Percentiles rank a stretch among this genome's conserved stretches.
phyloP scores from a whole-genome alignment of 2,329 filamentous ascomycete genomes.

The Fusarium multiceps region DNA sequence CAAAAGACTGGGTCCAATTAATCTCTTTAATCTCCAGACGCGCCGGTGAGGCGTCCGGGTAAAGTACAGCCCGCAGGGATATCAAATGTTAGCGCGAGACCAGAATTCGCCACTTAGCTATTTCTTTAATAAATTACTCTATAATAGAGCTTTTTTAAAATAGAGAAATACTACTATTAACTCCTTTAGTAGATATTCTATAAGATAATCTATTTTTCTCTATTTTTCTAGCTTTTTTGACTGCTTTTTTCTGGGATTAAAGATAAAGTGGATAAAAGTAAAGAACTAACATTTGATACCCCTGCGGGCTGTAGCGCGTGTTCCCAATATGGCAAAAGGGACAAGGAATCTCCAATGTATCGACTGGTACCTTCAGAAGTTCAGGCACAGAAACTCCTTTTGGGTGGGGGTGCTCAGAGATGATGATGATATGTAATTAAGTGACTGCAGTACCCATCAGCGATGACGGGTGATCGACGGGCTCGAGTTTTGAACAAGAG shows the following conservation, averaged over 20 bases:
- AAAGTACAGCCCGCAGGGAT: background rate
- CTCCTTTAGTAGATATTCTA: no score
- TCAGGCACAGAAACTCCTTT: conserved; percentile 1
- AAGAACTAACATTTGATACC: no score
- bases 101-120: no score
- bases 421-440: background rate
- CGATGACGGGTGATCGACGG: background rate
- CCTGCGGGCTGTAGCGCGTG: conserved; percentile 11
- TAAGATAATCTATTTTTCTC: no score
- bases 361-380: conserved; percentile 16
- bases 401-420: background rate
- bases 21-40: conserved; percentile 45
- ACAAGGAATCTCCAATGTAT: conserved; percentile 16
- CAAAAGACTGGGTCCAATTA: conserved; percentile 37
- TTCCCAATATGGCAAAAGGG: conserved; percentile 24
- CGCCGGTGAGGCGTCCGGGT: conserved; percentile 41
- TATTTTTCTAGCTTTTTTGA: no score
- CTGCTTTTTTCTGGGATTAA: no score
- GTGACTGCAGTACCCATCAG: background rate
- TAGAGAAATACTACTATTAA: no score
- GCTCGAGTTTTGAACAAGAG: background rate
- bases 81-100: no score
- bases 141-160: no score
- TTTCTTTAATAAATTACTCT: no score
- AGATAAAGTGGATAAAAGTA: no score